Evolutionary conservation across 2,329 filamentous ascomycete genomes (phyloP).

Genomic region (Clonostachys solani): DNA sequence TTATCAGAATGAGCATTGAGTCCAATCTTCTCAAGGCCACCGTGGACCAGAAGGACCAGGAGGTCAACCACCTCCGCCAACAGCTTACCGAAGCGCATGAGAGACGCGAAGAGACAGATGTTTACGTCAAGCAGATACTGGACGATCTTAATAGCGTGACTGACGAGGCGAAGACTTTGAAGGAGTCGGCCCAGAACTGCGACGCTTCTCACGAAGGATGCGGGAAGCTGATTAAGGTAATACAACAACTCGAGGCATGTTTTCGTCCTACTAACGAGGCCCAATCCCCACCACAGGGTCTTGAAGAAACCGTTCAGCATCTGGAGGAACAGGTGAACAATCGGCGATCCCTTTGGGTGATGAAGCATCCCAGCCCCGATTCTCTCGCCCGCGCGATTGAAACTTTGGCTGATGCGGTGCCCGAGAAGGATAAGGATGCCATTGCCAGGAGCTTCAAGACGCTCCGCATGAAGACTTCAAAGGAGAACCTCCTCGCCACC

Average conservation of each 20-base stretch:
- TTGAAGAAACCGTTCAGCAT: constrained; percentile 24
- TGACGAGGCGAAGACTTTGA: constrained; percentile 19
- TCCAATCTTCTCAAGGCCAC: constrained; percentile 26
- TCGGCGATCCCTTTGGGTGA: constrained; percentile 26
- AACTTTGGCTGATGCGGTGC: constrained; percentile 18
- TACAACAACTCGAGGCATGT: not conserved
- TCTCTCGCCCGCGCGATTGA: constrained; percentile 23
- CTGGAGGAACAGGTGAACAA: constrained; percentile 29
- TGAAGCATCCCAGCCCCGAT: constrained; percentile 22
- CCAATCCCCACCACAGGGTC: constrained; percentile 11
- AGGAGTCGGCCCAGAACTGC: constrained; percentile 13
- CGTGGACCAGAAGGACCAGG: constrained; percentile 23
- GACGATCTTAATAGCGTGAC: constrained; percentile 17
- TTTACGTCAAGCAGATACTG: constrained; percentile 16
- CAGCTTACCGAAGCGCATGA: constrained; percentile 22
- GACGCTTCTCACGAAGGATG: constrained; percentile 10
- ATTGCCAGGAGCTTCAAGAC: no score
- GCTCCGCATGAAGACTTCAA: no score
- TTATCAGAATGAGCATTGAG: constrained; percentile 31
- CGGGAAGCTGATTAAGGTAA: constrained; percentile 23
- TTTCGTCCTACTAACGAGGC: not conserved
- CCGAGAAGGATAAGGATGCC: constrained; percentile 11
- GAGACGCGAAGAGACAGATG: constrained; percentile 20
- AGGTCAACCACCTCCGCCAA: constrained; percentile 20
- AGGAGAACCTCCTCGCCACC: no score